Conservation (phyloP, 768 basidiomycete genomes). For the Hypholoma sublateritium region DNA sequence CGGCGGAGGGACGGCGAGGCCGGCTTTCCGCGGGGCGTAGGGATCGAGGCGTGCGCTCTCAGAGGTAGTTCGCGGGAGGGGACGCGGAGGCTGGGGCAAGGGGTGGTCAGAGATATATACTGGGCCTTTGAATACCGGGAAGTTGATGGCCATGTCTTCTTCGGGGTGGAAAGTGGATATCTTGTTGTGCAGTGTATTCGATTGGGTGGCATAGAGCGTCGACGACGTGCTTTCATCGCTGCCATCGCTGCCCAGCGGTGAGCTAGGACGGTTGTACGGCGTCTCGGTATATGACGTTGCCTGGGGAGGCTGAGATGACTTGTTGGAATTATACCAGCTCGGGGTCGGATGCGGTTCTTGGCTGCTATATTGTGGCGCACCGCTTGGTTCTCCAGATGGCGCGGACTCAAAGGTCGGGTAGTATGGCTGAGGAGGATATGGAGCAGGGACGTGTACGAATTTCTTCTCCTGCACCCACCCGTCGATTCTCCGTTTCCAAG, state of each 20-base stretch:
- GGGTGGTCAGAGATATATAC: neutral
- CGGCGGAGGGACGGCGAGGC: neutral
- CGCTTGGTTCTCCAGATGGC: too few relatives aligned
- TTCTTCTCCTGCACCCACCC: conserved; percentile 16
- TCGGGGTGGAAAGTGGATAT: neutral
- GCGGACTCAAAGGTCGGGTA: too few relatives aligned
- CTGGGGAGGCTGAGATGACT: too few relatives aligned
- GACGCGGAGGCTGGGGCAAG: neutral
- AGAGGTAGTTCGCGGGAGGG: neutral
- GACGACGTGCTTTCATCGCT: neutral
- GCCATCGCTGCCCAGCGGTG: neutral
- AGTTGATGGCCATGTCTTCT: neutral
- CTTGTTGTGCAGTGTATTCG: neutral
- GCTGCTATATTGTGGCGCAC: too few relatives aligned
- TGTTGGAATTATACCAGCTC: too few relatives aligned
- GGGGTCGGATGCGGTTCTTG: too few relatives aligned
- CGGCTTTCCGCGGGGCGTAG: neutral
- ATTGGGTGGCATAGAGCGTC: neutral
- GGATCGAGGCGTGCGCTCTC: neutral
- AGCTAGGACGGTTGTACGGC: too few relatives aligned
- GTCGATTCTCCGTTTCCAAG: conserved; percentile 26
- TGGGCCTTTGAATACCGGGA: neutral
- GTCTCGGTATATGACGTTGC: too few relatives aligned
- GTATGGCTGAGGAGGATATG: too few relatives aligned
- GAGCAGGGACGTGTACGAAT: too few relatives aligned